Evolutionary conservation across 1,139 yeast species (phyloP).

Genomic region (Pichia sp.): DNA sequence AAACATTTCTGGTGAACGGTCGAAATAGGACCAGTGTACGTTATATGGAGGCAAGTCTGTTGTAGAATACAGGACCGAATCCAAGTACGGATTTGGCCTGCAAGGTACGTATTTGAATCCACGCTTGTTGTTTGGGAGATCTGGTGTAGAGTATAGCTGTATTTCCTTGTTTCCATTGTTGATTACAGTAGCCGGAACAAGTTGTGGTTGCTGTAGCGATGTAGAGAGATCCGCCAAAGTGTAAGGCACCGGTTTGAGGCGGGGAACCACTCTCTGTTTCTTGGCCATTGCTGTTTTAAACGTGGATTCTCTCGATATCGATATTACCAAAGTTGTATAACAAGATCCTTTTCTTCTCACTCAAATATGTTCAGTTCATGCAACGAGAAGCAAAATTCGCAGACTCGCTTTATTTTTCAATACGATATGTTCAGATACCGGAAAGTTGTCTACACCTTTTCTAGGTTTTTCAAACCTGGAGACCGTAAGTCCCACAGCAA

Average conservation of each 20-base stretch:
- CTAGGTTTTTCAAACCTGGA: not conserved
- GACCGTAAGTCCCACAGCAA: not conserved
- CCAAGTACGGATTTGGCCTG: conserved; percentile 61
- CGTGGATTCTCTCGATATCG: not conserved
- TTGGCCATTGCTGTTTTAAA: conserved; percentile 14
- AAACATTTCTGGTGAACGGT: conserved; percentile 60
- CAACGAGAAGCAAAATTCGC: not conserved
- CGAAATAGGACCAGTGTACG: conserved; percentile 66
- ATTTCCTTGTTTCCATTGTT: conserved; percentile 56
- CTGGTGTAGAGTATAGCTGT: conserved; percentile 52
- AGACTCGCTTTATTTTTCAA: not conserved
- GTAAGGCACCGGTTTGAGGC: conserved; percentile 34
- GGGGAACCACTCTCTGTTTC: conserved; percentile 25
- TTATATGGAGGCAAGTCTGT: conserved; percentile 69
- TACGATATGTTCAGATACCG: not conserved
- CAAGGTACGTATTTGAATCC: conserved; percentile 84
- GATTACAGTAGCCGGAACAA: conserved; percentile 60
- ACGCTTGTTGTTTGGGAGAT: conserved; percentile 72
- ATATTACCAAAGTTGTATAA: not conserved
- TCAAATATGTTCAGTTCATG: not conserved
- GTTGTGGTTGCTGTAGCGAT: conserved; percentile 24
- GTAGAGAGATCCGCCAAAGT: conserved; percentile 28
- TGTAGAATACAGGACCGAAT: conserved; percentile 62
- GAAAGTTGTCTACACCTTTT: too few relatives aligned
- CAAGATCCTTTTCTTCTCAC: too few relatives aligned